phyloP scores from a whole-genome alignment of 305 asterid genomes.

The Fraxinus angustifolia region DNA sequence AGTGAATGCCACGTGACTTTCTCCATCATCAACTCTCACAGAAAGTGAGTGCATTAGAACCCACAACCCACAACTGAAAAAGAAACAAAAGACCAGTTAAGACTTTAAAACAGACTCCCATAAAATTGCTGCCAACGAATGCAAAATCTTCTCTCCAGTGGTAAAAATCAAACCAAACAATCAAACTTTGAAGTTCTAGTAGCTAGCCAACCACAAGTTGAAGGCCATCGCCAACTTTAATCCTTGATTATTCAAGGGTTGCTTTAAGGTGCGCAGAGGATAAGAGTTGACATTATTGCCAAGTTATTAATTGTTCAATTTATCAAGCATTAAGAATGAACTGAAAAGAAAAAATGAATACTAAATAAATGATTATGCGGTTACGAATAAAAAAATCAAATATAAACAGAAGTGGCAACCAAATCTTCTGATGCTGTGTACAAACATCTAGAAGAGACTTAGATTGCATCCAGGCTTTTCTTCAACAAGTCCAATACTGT shows the following conservation, averaged over 20 bases:
- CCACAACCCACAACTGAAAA: conserved; percentile 86
- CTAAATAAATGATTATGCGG: background rate
- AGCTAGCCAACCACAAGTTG: background rate
- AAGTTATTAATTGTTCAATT: background rate
- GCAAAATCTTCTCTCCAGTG: background rate
- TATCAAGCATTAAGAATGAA: background rate
- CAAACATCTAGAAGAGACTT: background rate
- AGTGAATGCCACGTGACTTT: conserved; percentile 66
- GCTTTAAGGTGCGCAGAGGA: background rate
- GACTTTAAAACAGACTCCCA: background rate
- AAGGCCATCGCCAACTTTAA: conserved; percentile 17
- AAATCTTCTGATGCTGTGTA: background rate
- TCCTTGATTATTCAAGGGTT: background rate
- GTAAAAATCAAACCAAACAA: background rate
- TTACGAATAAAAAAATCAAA: background rate
- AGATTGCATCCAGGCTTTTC: background rate
- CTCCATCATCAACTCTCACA: conserved; percentile 70
- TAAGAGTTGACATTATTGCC: background rate
- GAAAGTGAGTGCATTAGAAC: conserved; percentile 76
- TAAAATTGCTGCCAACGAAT: background rate
- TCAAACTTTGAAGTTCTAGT: background rate
- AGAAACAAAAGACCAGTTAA: conserved; percentile 19
- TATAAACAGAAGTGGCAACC: background rate
- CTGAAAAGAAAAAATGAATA: background rate
- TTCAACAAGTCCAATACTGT: background rate